Evolutionary conservation across 192 early-diverging fungal species (phyloP).

Genomic region (Backusella westeae): DNA sequence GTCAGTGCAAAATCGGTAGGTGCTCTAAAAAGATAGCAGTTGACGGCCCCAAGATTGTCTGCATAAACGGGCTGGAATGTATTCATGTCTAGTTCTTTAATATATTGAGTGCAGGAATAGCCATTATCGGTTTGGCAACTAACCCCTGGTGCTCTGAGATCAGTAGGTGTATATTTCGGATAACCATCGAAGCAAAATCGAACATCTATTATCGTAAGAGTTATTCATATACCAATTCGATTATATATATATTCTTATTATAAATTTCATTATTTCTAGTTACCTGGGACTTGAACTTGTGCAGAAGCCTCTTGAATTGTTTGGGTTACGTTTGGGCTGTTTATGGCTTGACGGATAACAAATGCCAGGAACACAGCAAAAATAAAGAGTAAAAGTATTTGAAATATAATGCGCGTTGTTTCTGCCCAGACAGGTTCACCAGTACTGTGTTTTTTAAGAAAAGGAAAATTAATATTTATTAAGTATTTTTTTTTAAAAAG

Average conservation of each 20-base stretch:
- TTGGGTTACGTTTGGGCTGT: slow-evolving; percentile 30
- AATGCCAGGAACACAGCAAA: slow-evolving; percentile 30
- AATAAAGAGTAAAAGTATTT: slow-evolving; percentile 31
- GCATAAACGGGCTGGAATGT: slow-evolving; percentile 24
- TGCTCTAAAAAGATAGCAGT: slow-evolving; percentile 26
- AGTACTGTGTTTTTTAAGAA: slow-evolving; percentile 16
- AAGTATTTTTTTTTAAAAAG: not conserved
- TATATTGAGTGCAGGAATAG: slow-evolving; percentile 14
- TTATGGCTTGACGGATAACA: slow-evolving; percentile 30
- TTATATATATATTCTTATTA: not conserved
- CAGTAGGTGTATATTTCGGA: not conserved
- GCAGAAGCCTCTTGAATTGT: slow-evolving; percentile 18
- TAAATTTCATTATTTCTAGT: slow-evolving; percentile 2
- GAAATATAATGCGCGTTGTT: slow-evolving; percentile 32
- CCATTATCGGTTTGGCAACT: slow-evolving; percentile 28
- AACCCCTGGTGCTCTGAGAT: slow-evolving; percentile 20
- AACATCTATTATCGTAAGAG: slow-evolving; percentile 15
- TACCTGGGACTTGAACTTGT: slow-evolving; percentile 23
- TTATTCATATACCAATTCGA: not conserved
- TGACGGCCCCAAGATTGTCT: slow-evolving; percentile 27
- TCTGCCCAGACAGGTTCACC: slow-evolving; percentile 40
- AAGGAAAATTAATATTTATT: not conserved
- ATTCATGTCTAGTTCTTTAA: slow-evolving; percentile 22
- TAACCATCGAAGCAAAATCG: slow-evolving; percentile 40
- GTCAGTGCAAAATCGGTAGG: slow-evolving; percentile 21